A percentile compares a stretch with the other conserved stretches of the same genome.
Conservation (phyloP, 192 early-diverging fungal genomes). For the Mortierella hygrophila region DNA sequence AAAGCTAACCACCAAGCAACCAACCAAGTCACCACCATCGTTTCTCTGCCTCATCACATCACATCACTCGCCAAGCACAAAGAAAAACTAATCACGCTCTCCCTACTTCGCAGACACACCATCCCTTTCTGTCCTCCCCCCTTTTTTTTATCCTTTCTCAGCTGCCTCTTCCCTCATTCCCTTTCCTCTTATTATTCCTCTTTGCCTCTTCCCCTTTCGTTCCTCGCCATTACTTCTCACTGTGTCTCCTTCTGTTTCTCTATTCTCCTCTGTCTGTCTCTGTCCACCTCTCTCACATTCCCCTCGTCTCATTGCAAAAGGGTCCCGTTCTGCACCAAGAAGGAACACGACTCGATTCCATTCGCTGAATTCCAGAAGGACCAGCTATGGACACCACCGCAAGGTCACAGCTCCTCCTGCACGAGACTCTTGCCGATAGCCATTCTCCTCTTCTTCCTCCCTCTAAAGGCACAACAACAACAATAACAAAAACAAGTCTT, state of each 20-base stretch:
- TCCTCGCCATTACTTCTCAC: constrained; percentile 6
- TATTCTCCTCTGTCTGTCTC: background rate
- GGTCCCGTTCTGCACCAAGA: constrained; percentile 37
- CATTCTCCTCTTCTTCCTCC: background rate
- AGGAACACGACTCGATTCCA: constrained; percentile 3
- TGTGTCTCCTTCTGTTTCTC: background rate
- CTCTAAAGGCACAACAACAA: background rate
- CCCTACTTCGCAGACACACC: background rate
- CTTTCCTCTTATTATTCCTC: background rate
- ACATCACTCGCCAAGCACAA: background rate
- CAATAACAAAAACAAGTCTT: background rate
- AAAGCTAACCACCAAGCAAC: background rate
- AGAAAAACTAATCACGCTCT: background rate
- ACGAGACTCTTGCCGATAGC: background rate
- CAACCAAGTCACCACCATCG: background rate
- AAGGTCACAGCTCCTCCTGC: background rate
- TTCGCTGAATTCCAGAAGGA: background rate
- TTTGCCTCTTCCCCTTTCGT: background rate
- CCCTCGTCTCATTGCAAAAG: background rate
- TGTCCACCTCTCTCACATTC: background rate
- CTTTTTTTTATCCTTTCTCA: background rate
- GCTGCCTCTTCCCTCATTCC: background rate
- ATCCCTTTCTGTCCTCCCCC: background rate
- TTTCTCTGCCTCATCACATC: background rate
- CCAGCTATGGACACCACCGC: background rate